Base-by-base conservation (phyloP, 2,329 filamentous ascomycete species). In the Botryosphaeria dothidea region DNA sequence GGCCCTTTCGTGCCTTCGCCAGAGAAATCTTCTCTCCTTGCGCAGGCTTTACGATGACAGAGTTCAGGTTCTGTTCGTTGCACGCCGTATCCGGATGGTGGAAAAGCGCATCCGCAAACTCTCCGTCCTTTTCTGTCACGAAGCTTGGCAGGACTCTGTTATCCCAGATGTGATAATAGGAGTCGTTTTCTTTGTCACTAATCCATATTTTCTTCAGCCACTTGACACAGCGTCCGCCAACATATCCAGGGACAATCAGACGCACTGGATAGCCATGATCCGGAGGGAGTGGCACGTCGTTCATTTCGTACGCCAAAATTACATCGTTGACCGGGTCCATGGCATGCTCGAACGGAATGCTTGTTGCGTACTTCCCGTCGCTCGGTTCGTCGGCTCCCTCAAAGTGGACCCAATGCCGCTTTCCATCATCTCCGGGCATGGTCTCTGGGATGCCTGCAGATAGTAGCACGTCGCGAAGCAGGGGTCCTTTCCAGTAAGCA, bases 401-500 rank as follows among this genome's bases (percentile, higher is more conserved):
- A 63, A 85, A 84, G 66, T 85, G 80, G 45, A 85, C 78, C 79
- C 79, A 83, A 29, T 71, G 71, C 8, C 74, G 72, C 29, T 71
- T 71, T 2, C 69, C 67, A 58, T 60, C 11, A 67, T n/a, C 23
- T 67, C 62, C 36, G 13, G 69, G 65, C 21, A 67, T 66, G 84
- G 8, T 21, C n/a, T 23, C 66, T 3, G 71, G 70, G 15, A 86
- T 66, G 1, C 80, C 80, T 1, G 84, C 84, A 31, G 74, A 74
- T 1, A 75, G 68, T 38, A 89, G 74, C 3, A 88, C 79, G 69
- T 87, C 84, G 31, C 76, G 72, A 11, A 88, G 76, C 4, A 82
- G 74, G 2, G 85, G 85, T 0, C 84, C 84, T 15, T 77, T 80
- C 84, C 84, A 88, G 62, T 75, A 79, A 69, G 85, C 86, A 68